Conservation (phyloP, 2,329 filamentous ascomycete species). For the Alternaria sp. region DNA sequence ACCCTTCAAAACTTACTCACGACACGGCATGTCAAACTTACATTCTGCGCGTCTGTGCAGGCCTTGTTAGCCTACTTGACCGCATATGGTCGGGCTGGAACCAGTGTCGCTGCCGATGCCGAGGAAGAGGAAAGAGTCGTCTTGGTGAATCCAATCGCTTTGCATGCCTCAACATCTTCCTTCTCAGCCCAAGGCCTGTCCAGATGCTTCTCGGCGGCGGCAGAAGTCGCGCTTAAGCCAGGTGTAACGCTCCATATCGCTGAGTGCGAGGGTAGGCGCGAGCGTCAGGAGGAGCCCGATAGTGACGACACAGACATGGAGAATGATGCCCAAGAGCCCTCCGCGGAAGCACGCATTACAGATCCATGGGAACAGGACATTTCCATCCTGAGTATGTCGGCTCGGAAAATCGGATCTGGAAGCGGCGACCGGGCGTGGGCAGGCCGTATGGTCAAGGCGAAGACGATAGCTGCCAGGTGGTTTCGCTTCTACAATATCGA, state of each 20-base stretch:
- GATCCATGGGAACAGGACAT: conserved; percentile 56
- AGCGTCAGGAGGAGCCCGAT: conserved; percentile 54
- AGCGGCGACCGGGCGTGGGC: conserved; percentile 51
- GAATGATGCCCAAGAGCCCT: conserved; percentile 19
- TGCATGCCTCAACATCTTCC: conserved; percentile 72
- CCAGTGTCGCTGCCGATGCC: conserved; percentile 11
- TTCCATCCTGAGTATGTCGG: conserved; percentile 56
- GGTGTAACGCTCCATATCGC: conserved; percentile 50
- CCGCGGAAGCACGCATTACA: conserved; percentile 5
- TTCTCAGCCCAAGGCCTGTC: conserved; percentile 78
- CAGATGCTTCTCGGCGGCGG: conserved; percentile 65
- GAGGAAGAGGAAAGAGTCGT: conserved; percentile 54
- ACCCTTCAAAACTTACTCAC: conserved; percentile 73
- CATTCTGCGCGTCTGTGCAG: conserved; percentile 77
- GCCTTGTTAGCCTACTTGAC: conserved; percentile 79
- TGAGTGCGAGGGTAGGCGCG: conserved; percentile 42
- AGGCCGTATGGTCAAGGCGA: conserved; percentile 55
- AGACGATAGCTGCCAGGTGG: conserved; percentile 54
- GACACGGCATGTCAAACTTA: conserved; percentile 71
- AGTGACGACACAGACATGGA: conserved; percentile 60
- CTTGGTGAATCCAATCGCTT: conserved; percentile 68
- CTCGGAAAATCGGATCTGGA: conserved; percentile 46
- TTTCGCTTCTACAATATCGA: conserved; percentile 41
- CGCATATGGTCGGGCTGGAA: conserved; percentile 40
- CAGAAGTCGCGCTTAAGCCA: conserved; percentile 62